Evolutionary conservation across 352 stramenopile species (phyloP), one percentile per base, ranked within the genome.

Genomic region (Globisporangium spinosum): DNA sequence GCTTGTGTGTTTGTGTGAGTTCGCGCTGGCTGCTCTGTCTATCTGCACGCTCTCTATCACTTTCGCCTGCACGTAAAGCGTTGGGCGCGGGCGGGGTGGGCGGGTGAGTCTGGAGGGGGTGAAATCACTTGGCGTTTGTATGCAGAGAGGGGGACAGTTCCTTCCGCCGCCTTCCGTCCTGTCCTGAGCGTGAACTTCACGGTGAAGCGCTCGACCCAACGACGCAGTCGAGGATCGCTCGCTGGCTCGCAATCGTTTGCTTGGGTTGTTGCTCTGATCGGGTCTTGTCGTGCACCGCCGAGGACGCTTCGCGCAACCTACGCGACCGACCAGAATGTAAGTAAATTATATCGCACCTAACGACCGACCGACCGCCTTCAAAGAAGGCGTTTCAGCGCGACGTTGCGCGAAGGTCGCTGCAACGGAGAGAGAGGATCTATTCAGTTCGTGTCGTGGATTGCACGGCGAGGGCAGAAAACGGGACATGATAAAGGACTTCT

Each of bases 241-340:
- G 32, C 45, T 59, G 9, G 15, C 20, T 58, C 25, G 54, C 23
- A 32, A 45, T 45, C 38, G 13, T 20, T 45, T 45, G 38, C 38
- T 45, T 45, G 38, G 38, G 38, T 45, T 45, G 43, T 49, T 49
- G 40, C 54, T 43, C 7, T 38, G 27, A 25, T 6, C 15, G 2
- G 38, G 45, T 66, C 63, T 68, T 55, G 53, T 45, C 63, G 29
- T 51, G 63, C 38, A 17, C 25, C n/a, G 40, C 64, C 20, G 53
- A 20, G 3, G 38, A 47, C 60, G 29, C 27, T 63, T 69, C 45
- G 45, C 17, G 54, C 65, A 77, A 79, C 72, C 72, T 69, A 57
- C 62, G 34, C 72, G 72, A 73, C 69, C 72, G 61, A 35, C 65
- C 64, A 10, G 1, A 20, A 2, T 53, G 15, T 32, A 3, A 1